Base-by-base conservation (phyloP, 345 rosid species). In the Melaleuca quinquenervia region DNA sequence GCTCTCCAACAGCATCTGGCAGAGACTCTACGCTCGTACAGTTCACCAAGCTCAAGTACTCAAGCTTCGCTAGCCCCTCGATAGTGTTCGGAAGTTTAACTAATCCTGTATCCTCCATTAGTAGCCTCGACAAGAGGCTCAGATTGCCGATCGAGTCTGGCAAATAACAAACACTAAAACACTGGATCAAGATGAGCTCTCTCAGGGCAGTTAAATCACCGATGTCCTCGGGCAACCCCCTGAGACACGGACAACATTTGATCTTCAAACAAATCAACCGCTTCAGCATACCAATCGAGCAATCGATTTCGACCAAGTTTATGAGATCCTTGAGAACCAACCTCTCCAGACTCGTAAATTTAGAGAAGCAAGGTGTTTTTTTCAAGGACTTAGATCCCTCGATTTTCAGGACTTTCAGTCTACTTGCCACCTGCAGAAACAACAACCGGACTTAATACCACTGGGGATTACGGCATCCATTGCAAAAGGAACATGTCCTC, bases 361-460 rank as follows among this genome's bases (percentile, higher is more conserved):
- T 14, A 26, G 29, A 26, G 64, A 56, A 56, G 29, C 29, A 0
- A 26, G 64, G 64, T 5, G 64, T 56, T 26, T 26, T 56, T 1
- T 10, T 26, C 1, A 56, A 26, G 29, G 64, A 56, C 5, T 0
- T 26, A 56, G 64, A 56, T 11, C 64, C 29, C 0, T 15, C 29
- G 27, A 56, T 11, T 1, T 24, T 26, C 64, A 56, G 5, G 11
- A 56, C 64, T 26, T 56, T 56, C 0, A 26, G 15, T 26, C 26
- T 5, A 56, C 3, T 26, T 1, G 64, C 64, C 2, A 2, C 64
- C 64, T 56, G 29, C 29, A 56, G 26, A 56, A 56, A 60, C 36
- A 60, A 0, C 3, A 12, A n/a, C 1, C 8, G 13, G 13, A 2
- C 18, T n/a, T 13, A n/a, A 60, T 13, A n/a, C 16, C 27, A 0